Evolutionary conservation across 352 stramenopile species (phyloP).

Genomic region (Globisporangium recalcitrans): DNA sequence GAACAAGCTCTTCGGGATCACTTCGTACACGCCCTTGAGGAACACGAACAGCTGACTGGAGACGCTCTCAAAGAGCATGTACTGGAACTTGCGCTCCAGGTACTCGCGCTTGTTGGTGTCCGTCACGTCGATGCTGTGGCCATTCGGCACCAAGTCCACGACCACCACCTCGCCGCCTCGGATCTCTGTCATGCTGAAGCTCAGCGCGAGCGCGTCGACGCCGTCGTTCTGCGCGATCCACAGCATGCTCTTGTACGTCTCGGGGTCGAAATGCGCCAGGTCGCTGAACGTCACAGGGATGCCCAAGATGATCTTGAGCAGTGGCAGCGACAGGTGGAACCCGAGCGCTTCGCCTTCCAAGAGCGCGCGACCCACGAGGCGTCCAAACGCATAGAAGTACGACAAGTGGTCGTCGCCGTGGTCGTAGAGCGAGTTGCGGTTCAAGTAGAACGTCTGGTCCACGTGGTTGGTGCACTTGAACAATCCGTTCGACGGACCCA

Average conservation of each 20-base stretch:
- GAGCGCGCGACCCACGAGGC: slow-evolving; percentile 40
- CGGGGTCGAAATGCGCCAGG: slow-evolving; percentile 35
- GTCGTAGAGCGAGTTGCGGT: slow-evolving; percentile 27
- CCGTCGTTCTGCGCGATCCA: slow-evolving; percentile 43
- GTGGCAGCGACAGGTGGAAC: slow-evolving; percentile 78
- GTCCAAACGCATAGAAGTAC: slow-evolving; percentile 42
- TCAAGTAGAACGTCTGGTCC: slow-evolving; percentile 48
- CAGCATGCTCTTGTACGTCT: slow-evolving; percentile 39
- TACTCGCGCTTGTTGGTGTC: slow-evolving; percentile 91
- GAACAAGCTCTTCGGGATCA: slow-evolving; percentile 79
- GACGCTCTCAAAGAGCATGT: slow-evolving; percentile 88
- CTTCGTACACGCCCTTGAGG: slow-evolving; percentile 90
- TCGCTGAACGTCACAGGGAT: slow-evolving; percentile 37
- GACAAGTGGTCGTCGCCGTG: slow-evolving; percentile 33
- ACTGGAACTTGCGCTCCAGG: slow-evolving; percentile 84
- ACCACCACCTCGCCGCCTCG: slow-evolving; percentile 13
- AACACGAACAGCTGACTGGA: slow-evolving; percentile 70
- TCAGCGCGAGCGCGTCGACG: slow-evolving; percentile 33
- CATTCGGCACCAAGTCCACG: slow-evolving; percentile 39
- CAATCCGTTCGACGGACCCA: slow-evolving; percentile 26
- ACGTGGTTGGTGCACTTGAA: slow-evolving; percentile 40
- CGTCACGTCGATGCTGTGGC: slow-evolving; percentile 64
- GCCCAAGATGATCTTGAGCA: slow-evolving; percentile 49
- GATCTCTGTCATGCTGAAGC: slow-evolving; percentile 31
- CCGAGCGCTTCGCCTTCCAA: slow-evolving; percentile 88